Evolutionary conservation across 805 yeast genomes (phyloP), one percentile per base, ranked within the genome.

Genomic region (Candida insectalens): DNA sequence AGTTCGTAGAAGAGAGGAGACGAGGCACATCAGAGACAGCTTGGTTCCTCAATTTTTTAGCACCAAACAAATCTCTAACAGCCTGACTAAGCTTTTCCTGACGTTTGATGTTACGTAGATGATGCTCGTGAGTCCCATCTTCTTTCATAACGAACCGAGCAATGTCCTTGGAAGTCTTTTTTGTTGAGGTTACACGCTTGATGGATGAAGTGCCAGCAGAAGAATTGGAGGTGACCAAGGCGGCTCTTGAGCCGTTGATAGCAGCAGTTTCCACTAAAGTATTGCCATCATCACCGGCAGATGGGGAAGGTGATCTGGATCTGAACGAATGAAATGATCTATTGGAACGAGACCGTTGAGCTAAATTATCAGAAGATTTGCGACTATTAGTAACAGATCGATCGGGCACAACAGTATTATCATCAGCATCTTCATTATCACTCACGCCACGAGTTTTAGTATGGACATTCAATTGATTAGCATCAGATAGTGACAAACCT

Each of bases 41-140:
- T 44, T 71, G 83, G 42, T 71, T 78, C 38, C 89, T 60, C 19
- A 77, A 55, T 47, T 76, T 77, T 41, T 78, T 78, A 2, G 82
- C 83, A 8, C 84, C 87, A n/a, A 81, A 53, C 45, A 80, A 65
- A 51, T 77, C 84, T 48, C 79, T 82, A 40, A 82, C 63, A 87
- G 82, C 79, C 39, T 74, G 74, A 6, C 77, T 67, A 25, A 82
- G 53, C 45, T 81, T 82, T 49, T 82, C 94, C 53, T 82, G 89
- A 45, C 94, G 64, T 51, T 76, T 79, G 6, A 89, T 77, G 29
- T 79, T 77, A 38, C 74, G 69, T 39, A 89, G 63, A 51, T 74
- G 75, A 56, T 89, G 98, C 47, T 73, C 83, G 55, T 89, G 98
- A 9, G 60, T 42, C 4, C 94, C 94, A 44, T 78, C 79, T 6